These are phyloP conservation scores for Fagus sylvatica DNA, from an alignment of 306 rosid species.

Conservation along the genomic window DNA sequence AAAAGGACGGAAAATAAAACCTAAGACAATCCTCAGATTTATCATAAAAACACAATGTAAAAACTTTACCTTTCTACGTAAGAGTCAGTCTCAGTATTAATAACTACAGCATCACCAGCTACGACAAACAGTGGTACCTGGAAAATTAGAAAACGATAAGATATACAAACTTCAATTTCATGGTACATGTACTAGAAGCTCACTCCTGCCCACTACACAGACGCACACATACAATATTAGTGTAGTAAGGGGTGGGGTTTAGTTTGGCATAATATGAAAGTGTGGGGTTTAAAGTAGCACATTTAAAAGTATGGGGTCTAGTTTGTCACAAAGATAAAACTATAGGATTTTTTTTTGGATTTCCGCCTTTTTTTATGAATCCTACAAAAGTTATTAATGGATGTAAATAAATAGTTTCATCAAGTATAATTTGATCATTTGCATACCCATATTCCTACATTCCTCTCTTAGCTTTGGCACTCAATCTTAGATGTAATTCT, in stretches of 20 bases:
- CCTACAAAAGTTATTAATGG: neutral
- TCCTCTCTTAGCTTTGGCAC: no score
- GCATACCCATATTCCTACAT: neutral
- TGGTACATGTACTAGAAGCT: neutral
- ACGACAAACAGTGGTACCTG: constrained; percentile 82
- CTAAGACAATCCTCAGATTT: no score
- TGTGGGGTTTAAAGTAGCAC: no score
- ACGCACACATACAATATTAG: neutral
- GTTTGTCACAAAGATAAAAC: no score
- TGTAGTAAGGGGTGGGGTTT: no score
- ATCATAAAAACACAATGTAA: no score
- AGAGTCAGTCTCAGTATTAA: constrained; percentile 71
- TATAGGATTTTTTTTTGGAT: no score
- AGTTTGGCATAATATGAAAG: no score
- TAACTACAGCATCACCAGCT: constrained; percentile 72
- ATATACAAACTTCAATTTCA: constrained; percentile 11
- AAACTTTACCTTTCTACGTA: constrained; percentile 42
- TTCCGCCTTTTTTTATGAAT: neutral
- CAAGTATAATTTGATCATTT: neutral
- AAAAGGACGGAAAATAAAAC: no score
- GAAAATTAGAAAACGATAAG: constrained; percentile 9
- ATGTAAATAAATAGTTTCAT: neutral
- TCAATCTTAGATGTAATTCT: neutral
- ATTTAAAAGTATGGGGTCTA: no score
- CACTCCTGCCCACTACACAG: neutral